Conservation (phyloP, 208 protist genomes). For the Angomonas ambiguus region DNA sequence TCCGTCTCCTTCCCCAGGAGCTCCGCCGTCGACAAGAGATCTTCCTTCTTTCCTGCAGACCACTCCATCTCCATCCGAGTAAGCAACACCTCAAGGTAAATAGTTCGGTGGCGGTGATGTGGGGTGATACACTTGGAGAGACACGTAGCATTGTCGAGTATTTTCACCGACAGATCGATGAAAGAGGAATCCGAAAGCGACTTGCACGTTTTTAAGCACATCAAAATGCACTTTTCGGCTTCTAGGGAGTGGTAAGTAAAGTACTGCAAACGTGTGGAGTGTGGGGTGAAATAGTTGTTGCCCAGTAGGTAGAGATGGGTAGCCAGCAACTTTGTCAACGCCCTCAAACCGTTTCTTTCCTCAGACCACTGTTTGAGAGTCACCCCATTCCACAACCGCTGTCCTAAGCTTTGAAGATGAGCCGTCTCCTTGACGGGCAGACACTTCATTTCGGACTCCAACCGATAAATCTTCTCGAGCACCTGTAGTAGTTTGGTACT, state of each 20-base stretch:
- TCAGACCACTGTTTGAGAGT: conserved; percentile 19
- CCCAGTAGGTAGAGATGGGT: conserved; percentile 50
- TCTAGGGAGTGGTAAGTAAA: conserved; percentile 48
- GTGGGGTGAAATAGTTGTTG: conserved; percentile 46
- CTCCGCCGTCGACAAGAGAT: conserved; percentile 15
- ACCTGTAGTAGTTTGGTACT: background rate
- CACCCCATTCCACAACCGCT: conserved; percentile 59
- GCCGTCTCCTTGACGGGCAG: conserved; percentile 39
- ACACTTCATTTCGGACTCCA: conserved; percentile 6
- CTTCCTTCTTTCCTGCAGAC: conserved; percentile 16
- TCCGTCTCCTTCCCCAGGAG: conserved; percentile 22
- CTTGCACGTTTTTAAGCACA: conserved; percentile 76
- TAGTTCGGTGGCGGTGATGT: background rate
- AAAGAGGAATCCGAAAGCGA: conserved; percentile 8
- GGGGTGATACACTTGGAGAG: conserved; percentile 10
- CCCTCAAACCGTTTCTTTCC: conserved; percentile 21
- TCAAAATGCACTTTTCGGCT: conserved; percentile 64
- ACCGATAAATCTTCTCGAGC: background rate
- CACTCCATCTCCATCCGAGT: conserved; percentile 42
- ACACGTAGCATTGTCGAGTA: conserved; percentile 18
- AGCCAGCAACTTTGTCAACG: conserved; percentile 23
- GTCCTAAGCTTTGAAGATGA: conserved; percentile 29
- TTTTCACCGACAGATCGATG: conserved; percentile 10
- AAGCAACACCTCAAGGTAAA: conserved; percentile 43
- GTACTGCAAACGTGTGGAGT: conserved; percentile 31